phyloP scores from a whole-genome alignment of 2,329 filamentous ascomycete genomes.

The Penicillium hordei region DNA sequence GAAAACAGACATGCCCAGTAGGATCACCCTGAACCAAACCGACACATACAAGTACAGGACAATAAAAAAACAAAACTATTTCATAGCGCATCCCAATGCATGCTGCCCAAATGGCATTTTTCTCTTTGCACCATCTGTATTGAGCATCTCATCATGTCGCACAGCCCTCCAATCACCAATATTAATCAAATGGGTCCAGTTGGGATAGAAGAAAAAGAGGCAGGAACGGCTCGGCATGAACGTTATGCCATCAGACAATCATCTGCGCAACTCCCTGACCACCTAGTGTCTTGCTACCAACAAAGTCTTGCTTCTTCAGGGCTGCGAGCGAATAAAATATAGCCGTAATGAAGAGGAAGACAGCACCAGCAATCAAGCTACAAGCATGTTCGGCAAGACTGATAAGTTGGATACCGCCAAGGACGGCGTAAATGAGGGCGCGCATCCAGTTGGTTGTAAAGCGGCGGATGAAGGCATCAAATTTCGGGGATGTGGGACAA shows the following conservation, averaged over 20 bases:
- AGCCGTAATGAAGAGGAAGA: slow-evolving; percentile 74
- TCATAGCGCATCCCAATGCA: slow-evolving; percentile 27
- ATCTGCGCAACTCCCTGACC: slow-evolving; percentile 94
- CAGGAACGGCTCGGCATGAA: slow-evolving; percentile 2
- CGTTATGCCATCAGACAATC: slow-evolving; percentile 67
- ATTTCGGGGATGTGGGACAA: slow-evolving; percentile 87
- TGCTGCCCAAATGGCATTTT: slow-evolving; percentile 14
- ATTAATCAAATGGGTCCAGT: neutral
- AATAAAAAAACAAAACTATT: slow-evolving; percentile 16
- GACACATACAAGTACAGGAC: slow-evolving; percentile 26
- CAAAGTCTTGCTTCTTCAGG: slow-evolving; percentile 48
- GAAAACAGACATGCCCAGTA: slow-evolving; percentile 10
- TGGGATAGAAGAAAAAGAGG: neutral
- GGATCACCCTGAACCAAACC: slow-evolving; percentile 6
- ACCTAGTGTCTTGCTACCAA: slow-evolving; percentile 85
- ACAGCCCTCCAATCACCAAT: slow-evolving; percentile 5
- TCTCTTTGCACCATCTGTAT: slow-evolving; percentile 17
- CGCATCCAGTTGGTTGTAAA: slow-evolving; percentile 98
- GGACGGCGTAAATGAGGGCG: slow-evolving; percentile 77
- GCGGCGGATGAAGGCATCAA: slow-evolving; percentile 84
- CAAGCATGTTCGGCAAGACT: slow-evolving; percentile 66
- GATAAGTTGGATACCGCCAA: slow-evolving; percentile 82
- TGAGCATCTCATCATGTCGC: slow-evolving; percentile 22
- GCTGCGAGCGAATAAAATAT: slow-evolving; percentile 67
- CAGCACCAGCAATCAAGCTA: slow-evolving; percentile 80